A percentile compares a stretch with the other conserved stretches of the same genome.
Conservation (phyloP, 352 stramenopile genomes). For the Globisporangium nunn region DNA sequence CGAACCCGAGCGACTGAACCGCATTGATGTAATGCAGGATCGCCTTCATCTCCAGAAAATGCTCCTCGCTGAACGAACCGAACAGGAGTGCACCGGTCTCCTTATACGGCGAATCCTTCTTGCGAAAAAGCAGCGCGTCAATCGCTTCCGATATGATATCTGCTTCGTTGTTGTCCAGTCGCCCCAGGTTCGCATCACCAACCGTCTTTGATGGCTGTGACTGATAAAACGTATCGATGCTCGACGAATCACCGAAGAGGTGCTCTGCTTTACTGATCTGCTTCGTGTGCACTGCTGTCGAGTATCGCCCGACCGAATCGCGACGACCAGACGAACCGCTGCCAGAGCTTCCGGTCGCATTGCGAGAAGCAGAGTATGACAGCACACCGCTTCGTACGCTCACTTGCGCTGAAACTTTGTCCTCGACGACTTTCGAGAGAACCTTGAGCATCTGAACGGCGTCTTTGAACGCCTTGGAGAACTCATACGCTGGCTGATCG, state of each 20-base stretch:
- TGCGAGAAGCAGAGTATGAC: constrained; percentile 27
- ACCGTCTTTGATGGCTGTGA: not conserved
- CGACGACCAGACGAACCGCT: constrained; percentile 9
- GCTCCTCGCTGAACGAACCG: constrained; percentile 51
- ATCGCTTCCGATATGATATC: constrained; percentile 23
- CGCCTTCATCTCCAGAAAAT: constrained; percentile 66
- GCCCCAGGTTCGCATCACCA: not conserved
- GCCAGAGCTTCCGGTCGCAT: constrained; percentile 11
- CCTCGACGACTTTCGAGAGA: constrained; percentile 57
- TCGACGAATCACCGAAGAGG: constrained; percentile 29
- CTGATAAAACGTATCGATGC: constrained; percentile 12
- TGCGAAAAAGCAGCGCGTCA: constrained; percentile 24
- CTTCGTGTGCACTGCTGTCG: constrained; percentile 52
- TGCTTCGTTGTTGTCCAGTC: constrained; percentile 15
- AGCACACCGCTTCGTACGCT: constrained; percentile 59
- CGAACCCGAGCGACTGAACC: constrained; percentile 70
- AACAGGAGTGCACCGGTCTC: constrained; percentile 55
- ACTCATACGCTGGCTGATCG: constrained; percentile 52
- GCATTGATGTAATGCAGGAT: constrained; percentile 57
- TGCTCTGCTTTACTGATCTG: constrained; percentile 71
- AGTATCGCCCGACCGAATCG: constrained; percentile 68
- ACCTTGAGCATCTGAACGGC: constrained; percentile 82
- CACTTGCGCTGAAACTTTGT: constrained; percentile 50
- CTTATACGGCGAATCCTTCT: constrained; percentile 1
- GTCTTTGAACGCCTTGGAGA: constrained; percentile 69